Evolutionary conservation across 495 filamentous ascomycete genomes (phyloP), one percentile per base, ranked within the genome.

Genomic region (Trichoderma reesei): DNA sequence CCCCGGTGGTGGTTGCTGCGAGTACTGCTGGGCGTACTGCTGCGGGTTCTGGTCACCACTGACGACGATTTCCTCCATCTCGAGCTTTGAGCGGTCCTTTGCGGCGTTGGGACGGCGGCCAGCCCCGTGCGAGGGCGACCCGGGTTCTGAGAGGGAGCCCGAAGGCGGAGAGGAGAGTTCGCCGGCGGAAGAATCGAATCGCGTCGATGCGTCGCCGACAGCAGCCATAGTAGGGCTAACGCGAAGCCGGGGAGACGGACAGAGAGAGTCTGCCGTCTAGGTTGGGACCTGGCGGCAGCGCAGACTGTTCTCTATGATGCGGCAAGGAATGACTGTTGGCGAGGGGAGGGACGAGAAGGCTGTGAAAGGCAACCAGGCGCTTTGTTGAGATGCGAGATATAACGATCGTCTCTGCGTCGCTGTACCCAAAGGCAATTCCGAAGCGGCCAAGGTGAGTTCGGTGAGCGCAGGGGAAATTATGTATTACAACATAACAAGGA

Each of bases 1-100:
- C 64, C 65, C 34, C 67, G 60, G 42, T 18, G 59, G 31, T 20
- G 60, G 34, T 20, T 48, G 59, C 31, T 61, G 64, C 54, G 74
- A 72, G 16, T 36, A 56, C 51, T 56, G 51, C 26, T 56, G 51
- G 26, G 51, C 2, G 18, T 56, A 56, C 20, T 56, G 51, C 34
- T 66, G 72, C 48, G 41, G 34, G 8, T 72, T 73, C 33, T 72
- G 72, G 61, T 75, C 72, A 41, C 59, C 54, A 16, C 56, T 46
- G 68, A 76, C 73, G 18, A 75, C 70, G 54, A 76, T 74, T 67
- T 74, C 72, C 59, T 75, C 73, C 70, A 74, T 74, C 56, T 72
- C 70, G 48, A 72, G 72, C 41, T 72, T 72, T n/a, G 72, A 11
- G 34, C 26, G 60, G 13, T 38, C 73, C 37, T 71, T 64, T 11